phyloP scores from a whole-genome alignment of 2,329 filamentous ascomycete genomes.

The Pestalotiopsis sp. region DNA sequence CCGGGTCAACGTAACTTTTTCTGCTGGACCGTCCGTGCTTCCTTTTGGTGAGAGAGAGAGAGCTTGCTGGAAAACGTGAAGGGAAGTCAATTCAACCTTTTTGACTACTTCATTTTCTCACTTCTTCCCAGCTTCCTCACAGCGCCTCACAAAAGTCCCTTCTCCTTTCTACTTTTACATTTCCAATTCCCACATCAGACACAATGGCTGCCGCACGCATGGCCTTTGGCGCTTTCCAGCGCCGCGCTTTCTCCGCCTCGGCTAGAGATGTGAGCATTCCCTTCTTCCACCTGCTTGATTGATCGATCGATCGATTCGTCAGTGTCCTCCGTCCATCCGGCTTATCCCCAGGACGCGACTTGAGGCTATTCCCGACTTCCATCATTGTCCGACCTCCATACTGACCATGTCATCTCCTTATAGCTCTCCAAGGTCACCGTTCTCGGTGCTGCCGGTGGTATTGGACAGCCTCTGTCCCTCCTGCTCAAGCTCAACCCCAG shows the following conservation, averaged over 20 bases:
- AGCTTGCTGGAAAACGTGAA: not conserved
- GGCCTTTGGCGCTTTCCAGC: slow-evolving; percentile 55
- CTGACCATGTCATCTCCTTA: slow-evolving; percentile 16
- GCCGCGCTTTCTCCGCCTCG: slow-evolving; percentile 80
- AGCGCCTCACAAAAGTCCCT: not conserved
- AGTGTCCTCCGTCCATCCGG: not conserved
- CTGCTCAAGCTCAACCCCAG: slow-evolving; percentile 98
- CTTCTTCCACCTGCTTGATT: not conserved
- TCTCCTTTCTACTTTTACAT: not conserved
- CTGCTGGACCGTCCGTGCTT: slow-evolving; percentile 1
- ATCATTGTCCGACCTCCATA: slow-evolving; percentile 11
- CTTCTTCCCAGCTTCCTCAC: not conserved
- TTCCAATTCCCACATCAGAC: slow-evolving; percentile 6
- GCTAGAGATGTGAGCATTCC: slow-evolving; percentile 68
- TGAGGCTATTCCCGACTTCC: slow-evolving; percentile 11
- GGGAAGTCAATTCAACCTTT: slow-evolving; percentile 3
- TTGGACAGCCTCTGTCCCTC: slow-evolving; percentile 96
- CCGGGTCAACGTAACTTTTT: slow-evolving; percentile 9
- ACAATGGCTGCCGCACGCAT: slow-evolving; percentile 33
- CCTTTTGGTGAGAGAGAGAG: not conserved
- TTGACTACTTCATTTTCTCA: not conserved
- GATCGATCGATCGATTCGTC: slow-evolving; percentile 16
- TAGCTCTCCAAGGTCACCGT: slow-evolving; percentile 97
- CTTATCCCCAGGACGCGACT: not conserved
- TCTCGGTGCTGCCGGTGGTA: slow-evolving; percentile 95